phyloP scores from a whole-genome alignment of 495 filamentous ascomycete species.

The Platismatia glauca region DNA sequence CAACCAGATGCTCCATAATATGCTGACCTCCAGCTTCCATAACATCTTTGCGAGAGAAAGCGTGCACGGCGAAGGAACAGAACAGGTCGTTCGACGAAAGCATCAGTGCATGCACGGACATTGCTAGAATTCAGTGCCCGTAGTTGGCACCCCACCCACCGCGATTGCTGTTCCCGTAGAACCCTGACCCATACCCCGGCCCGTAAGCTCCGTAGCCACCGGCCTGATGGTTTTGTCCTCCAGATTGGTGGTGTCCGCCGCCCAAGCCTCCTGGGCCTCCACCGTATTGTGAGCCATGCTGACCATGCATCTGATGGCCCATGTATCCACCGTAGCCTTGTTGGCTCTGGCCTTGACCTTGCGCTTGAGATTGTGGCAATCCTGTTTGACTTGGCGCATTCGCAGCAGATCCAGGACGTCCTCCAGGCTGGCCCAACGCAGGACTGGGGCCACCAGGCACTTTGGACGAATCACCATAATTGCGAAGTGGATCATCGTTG shows the following conservation, averaged over 20 bases:
- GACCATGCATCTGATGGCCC: slow-evolving; percentile 55
- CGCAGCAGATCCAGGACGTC: slow-evolving; percentile 75
- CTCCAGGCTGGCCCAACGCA: slow-evolving; percentile 65
- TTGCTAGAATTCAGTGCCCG: slow-evolving; percentile 25
- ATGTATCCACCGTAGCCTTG: slow-evolving; percentile 68
- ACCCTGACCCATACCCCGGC: slow-evolving; percentile 48
- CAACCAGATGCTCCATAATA: background rate
- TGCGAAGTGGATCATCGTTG: slow-evolving; percentile 65
- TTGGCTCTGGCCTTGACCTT: slow-evolving; percentile 51
- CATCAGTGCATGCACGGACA: background rate
- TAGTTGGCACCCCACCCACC: slow-evolving; percentile 68
- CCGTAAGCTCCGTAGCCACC: slow-evolving; percentile 41
- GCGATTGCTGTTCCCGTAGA: slow-evolving; percentile 41
- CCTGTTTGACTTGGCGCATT: slow-evolving; percentile 55
- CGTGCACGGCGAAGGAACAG: slow-evolving; percentile 4
- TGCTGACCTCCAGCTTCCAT: slow-evolving; percentile 3
- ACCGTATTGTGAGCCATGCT: slow-evolving; percentile 51
- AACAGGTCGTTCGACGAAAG: background rate
- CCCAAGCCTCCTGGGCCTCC: slow-evolving; percentile 60
- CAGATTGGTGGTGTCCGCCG: slow-evolving; percentile 57
- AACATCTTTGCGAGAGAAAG: slow-evolving; percentile 10
- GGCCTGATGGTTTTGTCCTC: slow-evolving; percentile 40
- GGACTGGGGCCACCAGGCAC: slow-evolving; percentile 68
- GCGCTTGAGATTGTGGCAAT: slow-evolving; percentile 67
- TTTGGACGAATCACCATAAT: slow-evolving; percentile 64